Evolutionary conservation across 2,329 filamentous ascomycete genomes (phyloP), one percentile per base, ranked within the genome.

Genomic region (Phialophora tarda): DNA sequence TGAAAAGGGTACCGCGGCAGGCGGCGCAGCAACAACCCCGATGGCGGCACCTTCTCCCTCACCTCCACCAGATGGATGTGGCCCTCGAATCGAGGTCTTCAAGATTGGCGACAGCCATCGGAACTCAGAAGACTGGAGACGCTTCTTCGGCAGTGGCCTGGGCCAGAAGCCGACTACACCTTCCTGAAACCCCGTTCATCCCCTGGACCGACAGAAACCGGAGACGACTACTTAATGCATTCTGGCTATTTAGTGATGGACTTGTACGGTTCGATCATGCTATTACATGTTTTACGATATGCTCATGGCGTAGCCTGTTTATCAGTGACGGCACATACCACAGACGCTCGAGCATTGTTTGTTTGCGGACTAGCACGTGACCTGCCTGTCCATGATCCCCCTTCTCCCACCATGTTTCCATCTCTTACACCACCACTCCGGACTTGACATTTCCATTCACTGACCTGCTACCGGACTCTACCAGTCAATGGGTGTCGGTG

Each of bases 91-190:
- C 26, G 38, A 54, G 5, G 38, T 62, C n/a, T 58, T 59, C 50
- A 68, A 56, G 28, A 55, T 41, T 17, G 54, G 30, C 21, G 54
- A 60, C 12, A 63, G 63, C 63, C 57, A 59, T 41, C 59, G 68
- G 21, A 65, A 67, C 41, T 70, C 68, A 2, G 65, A 65, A 60
- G 68, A 70, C 38, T 70, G 65, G 68, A 67, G 63, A 59, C 65
- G 57, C 14, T 70, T 70, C 54, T 68, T 70, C 55, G 63, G 68
- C 41, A 62, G 62, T 38, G 66, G 30, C 47, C 59, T 34, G 41
- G 34, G 14, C 14, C 59, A 41, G 11, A 50, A 53, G 32, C 41
- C 58, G 8, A 21, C 34, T 4, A n/a, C 23, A 5, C 38, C 65
- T 1, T 44, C 51, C 10, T 63, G 48, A 59, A 24, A 14, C 10